Evolutionary conservation across 2,329 filamentous ascomycete genomes (phyloP).

Genomic region (Corynespora cassiicola): DNA sequence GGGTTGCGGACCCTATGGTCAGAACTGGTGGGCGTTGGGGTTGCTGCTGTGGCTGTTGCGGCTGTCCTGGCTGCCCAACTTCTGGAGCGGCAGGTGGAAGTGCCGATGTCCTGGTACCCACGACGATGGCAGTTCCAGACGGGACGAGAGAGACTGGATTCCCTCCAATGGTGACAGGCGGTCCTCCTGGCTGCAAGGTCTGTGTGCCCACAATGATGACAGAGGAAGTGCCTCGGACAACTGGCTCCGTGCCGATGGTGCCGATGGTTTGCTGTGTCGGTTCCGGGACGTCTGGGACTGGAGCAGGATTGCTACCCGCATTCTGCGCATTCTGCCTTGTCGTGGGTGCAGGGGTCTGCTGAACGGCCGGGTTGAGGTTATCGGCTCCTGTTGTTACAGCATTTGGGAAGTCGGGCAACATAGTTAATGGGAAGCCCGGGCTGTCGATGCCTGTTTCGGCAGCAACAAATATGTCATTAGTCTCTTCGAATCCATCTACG

Average conservation of each 20-base stretch:
- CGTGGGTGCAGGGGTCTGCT: background rate
- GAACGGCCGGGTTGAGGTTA: background rate
- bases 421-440: slow-evolving; percentile 12
- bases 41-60: slow-evolving; percentile 12
- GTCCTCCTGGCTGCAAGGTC: slow-evolving; percentile 42
- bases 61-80: slow-evolving; percentile 7
- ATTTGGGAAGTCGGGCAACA: slow-evolving; percentile 4
- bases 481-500: slow-evolving; percentile 30
- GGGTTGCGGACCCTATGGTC: slow-evolving; percentile 47
- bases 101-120: slow-evolving; percentile 32
- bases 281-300: slow-evolving; percentile 9
- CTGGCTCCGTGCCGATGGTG: slow-evolving; percentile 30
- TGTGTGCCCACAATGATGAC: slow-evolving; percentile 41
- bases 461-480: slow-evolving; percentile 15
- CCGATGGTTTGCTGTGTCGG: slow-evolving; percentile 28
- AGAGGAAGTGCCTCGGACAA: slow-evolving; percentile 40
- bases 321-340: slow-evolving; percentile 4
- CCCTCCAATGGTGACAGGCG: slow-evolving; percentile 44
- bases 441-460: slow-evolving; percentile 14
- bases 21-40: slow-evolving; percentile 40
- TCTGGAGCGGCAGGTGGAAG: slow-evolving; percentile 31
- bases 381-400: background rate
- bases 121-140: slow-evolving; percentile 34
- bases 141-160: slow-evolving; percentile 36
- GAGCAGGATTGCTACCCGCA: slow-evolving; percentile 5